Evolutionary conservation across 257 asterid species (phyloP).

Genomic region (Verbascum thapsus): DNA sequence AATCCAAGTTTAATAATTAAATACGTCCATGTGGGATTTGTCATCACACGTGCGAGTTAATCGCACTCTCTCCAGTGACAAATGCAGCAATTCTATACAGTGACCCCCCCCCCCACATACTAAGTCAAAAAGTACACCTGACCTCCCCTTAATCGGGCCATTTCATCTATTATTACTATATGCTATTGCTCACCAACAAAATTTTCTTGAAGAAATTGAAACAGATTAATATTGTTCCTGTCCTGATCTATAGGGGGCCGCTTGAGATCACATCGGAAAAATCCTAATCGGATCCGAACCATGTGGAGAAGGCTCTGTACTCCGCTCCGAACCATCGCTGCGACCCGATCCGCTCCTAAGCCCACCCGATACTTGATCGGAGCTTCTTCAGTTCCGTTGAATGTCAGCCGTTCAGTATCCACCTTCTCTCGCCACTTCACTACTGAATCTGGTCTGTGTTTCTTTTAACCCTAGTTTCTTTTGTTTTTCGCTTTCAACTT

Average conservation of each 20-base stretch:
- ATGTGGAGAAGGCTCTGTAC: conserved; percentile 50
- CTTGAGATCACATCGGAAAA: conserved; percentile 24
- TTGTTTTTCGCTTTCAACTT: neutral
- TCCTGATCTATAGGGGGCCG: conserved; percentile 21
- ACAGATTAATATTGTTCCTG: too few relatives aligned
- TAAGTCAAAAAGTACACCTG: conserved; percentile 3
- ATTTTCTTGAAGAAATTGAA: conserved; percentile 13
- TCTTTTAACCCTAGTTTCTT: conserved; percentile 25
- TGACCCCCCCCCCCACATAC: conserved; percentile 31
- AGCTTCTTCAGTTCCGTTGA: conserved; percentile 28
- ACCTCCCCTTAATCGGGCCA: too few relatives aligned
- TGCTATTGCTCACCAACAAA: too few relatives aligned
- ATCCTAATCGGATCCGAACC: conserved; percentile 28
- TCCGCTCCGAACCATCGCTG: conserved; percentile 37
- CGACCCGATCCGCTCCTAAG: conserved; percentile 34
- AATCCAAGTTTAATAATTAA: too few relatives aligned
- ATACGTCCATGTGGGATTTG: conserved; percentile 2
- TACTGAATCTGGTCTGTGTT: conserved; percentile 40
- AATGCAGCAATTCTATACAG: conserved; percentile 1
- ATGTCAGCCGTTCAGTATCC: conserved; percentile 28
- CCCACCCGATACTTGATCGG: conserved; percentile 28
- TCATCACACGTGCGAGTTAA: conserved; percentile 24
- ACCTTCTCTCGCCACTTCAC: conserved; percentile 37
- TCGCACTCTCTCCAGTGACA: neutral
- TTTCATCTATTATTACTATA: neutral